A percentile compares a stretch with the other conserved stretches of the same genome.
Conservation (phyloP, 441 rosid genomes). For the Croton laevigatus region DNA sequence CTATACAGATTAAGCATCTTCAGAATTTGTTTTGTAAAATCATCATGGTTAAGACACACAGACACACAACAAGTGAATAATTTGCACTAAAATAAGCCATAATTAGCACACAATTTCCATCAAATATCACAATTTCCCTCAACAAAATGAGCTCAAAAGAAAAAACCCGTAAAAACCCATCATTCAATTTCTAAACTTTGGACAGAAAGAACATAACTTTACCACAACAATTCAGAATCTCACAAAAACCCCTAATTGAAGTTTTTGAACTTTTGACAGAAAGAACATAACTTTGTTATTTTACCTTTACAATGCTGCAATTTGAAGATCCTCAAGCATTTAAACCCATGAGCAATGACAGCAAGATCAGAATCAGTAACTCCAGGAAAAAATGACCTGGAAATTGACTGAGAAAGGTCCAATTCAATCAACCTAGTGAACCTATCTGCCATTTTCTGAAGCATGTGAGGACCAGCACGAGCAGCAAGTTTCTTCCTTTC, state of each 20-base stretch:
- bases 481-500: slow-evolving; percentile 85
- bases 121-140: neutral
- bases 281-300: neutral
- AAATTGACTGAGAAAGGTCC: slow-evolving; percentile 86
- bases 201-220: neutral
- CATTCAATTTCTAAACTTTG: neutral
- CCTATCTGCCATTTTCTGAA: slow-evolving; percentile 69
- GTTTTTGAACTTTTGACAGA: neutral
- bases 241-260: neutral
- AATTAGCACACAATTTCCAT: neutral
- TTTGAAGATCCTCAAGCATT: slow-evolving; percentile 53
- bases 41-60: too few relatives aligned
- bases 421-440: slow-evolving; percentile 66
- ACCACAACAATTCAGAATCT: too few relatives aligned
- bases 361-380: slow-evolving; percentile 83
- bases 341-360: slow-evolving; percentile 68
- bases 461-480: slow-evolving; percentile 93
- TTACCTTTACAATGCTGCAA: slow-evolving; percentile 82
- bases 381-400: slow-evolving; percentile 90
- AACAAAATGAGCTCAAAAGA: neutral
- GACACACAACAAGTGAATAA: neutral
- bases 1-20: too few relatives aligned
- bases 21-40: too few relatives aligned
- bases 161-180: neutral
- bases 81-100: neutral